These are phyloP conservation scores for Fraxinus pennsylvanica DNA, from an alignment of 257 asterid genomes.

Conservation along the genomic window DNA sequence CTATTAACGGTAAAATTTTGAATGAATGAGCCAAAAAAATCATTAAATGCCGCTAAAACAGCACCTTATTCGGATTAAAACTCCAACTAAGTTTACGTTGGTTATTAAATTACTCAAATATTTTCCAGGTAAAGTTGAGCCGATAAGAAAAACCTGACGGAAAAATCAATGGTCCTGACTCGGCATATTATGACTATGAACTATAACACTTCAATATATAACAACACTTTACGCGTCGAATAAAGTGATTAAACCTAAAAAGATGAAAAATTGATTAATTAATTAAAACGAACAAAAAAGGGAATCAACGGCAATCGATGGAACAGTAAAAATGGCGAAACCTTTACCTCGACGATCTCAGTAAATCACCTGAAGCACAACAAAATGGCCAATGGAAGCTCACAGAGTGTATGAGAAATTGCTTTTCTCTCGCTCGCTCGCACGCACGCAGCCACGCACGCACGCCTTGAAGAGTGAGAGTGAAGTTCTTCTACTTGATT, in stretches of 20 bases:
- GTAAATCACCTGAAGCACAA: neutral
- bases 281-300: neutral
- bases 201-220: neutral
- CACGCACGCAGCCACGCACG: too few relatives aligned
- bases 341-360: neutral
- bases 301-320: neutral
- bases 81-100: neutral
- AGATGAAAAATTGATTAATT: neutral
- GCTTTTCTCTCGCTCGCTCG: neutral
- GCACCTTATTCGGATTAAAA: neutral
- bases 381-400: neutral
- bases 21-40: neutral
- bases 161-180: neutral
- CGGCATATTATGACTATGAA: neutral
- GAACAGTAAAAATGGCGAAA: constrained; percentile 15
- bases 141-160: neutral
- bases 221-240: constrained; percentile 36
- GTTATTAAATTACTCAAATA: neutral
- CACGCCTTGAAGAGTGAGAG: neutral
- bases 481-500: neutral
- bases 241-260: constrained; percentile 16
- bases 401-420: neutral
- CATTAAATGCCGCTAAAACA: neutral
- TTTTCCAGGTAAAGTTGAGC: neutral
- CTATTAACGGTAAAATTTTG: neutral